Evolutionary conservation across 306 rosid genomes (phyloP).

Genomic region (Ceratonia siliqua): DNA sequence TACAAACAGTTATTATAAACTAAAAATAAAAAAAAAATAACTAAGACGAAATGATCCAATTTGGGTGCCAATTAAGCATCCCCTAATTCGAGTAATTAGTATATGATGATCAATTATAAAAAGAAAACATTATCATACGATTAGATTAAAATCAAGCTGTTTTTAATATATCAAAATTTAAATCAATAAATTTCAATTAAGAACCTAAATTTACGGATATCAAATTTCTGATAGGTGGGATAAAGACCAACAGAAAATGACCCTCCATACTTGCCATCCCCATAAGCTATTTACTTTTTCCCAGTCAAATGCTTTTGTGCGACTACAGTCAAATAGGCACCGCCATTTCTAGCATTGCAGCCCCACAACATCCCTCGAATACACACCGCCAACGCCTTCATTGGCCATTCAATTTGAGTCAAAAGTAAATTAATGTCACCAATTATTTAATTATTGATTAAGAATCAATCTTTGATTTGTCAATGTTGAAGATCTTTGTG

Average conservation of each 20-base stretch:
- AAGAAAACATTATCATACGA: no score
- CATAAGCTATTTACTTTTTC: no score
- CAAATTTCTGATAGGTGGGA: background rate
- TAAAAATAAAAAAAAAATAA: no score
- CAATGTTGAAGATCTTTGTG: background rate
- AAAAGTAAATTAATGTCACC: background rate
- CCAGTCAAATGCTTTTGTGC: no score
- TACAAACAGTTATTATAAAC: no score
- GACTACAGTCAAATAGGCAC: constrained; percentile 6
- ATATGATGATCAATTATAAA: no score
- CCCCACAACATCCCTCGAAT: background rate
- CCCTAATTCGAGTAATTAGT: no score
- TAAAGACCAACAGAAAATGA: background rate
- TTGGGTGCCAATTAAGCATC: no score
- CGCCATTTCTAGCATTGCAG: background rate
- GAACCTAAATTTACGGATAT: background rate
- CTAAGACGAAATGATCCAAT: no score
- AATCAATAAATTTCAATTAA: background rate
- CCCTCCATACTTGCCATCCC: background rate
- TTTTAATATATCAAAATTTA: no score
- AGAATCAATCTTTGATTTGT: background rate
- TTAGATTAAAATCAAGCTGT: no score
- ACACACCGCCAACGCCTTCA: background rate
- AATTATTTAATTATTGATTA: no score
- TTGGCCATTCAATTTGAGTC: background rate